Percentiles rank a stretch among this genome's conserved stretches.
Conservation (phyloP, 1,139 yeast species). For the Lodderomyces parapsilosis region DNA sequence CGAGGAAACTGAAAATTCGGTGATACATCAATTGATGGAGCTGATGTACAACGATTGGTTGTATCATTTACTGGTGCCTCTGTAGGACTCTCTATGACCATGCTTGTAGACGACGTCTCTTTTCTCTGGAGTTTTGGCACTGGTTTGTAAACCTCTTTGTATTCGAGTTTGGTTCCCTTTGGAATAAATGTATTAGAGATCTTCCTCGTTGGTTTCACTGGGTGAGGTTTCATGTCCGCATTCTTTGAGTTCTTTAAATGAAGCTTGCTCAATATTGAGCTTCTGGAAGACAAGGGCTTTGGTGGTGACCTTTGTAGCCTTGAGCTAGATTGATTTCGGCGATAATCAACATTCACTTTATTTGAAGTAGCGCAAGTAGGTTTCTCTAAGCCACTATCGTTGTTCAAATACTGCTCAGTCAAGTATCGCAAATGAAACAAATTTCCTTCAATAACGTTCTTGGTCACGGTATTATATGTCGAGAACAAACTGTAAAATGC, state of each 20-base stretch:
- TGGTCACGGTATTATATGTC: constrained; percentile 23
- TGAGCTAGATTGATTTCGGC: too few species aligned
- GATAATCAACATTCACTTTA: too few species aligned
- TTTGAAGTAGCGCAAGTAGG: too few species aligned
- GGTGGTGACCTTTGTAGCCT: too few species aligned
- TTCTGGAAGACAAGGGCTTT: not conserved
- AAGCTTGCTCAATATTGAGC: not conserved
- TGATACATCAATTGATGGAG: constrained; percentile 9
- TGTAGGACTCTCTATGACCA: not conserved
- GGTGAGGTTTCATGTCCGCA: not conserved
- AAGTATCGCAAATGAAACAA: constrained; percentile 20
- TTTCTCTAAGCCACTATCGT: not conserved
- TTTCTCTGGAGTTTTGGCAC: constrained; percentile 15
- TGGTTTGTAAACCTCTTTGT: constrained; percentile 19
- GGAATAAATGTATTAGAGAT: constrained; percentile 13
- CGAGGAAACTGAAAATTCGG: constrained; percentile 8
- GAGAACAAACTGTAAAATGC: constrained; percentile 8
- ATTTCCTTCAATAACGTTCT: constrained; percentile 22
- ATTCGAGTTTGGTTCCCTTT: constrained; percentile 14
- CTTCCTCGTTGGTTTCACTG: constrained; percentile 1
- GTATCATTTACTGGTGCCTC: not conserved
- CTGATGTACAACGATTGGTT: not conserved
- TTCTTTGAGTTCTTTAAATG: not conserved
- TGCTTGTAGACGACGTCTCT: constrained; percentile 6
- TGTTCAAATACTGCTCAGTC: not conserved